Evolutionary conservation across 768 basidiomycete species (phyloP), one percentile per base, ranked within the genome.

Genomic region (Pisolithus albus): DNA sequence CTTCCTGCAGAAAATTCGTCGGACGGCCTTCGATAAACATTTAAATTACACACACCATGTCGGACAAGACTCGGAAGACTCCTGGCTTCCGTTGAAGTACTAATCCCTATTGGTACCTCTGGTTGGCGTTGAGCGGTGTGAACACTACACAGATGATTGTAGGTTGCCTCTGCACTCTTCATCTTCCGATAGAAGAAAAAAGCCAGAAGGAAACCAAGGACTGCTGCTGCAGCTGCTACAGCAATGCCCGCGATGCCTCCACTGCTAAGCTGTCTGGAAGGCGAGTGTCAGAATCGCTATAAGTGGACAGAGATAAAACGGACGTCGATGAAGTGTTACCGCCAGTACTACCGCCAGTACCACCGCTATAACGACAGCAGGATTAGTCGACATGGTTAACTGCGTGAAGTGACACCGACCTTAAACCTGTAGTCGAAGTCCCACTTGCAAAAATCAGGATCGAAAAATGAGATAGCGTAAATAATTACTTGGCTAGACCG

Each of bases 401-500:
- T 13, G 8, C 23, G 28, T 13, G 43, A 30, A 41, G n/a, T 18
- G 40, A 8, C 18, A 16, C 13, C n/a, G 16, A 45, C 43, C 43
- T 28, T n/a, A 9, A 24, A 18, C 6, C 28, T 26, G 11, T 7
- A 28, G 24, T 45, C 3, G 24, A 28, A 28, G 7, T 41, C n/a
- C 15, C 16, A 16, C 24, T 15, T 34, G 34, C 30, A 5, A 45
- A 45, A 5, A 26, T 28, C 24, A 30, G 34, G 43, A 45, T 15
- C 10, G 3, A 26, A 45, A 26, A 23, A 28, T n/a, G 43, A 16
- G 24, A 28, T 28, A 7, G 8, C 6, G 21, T 7, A 15, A 30
- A 30, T 30, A 7, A 16, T 13, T 49, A 67, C 67, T 47, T 60
- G 51, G 54, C 34, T 36, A 50, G 32, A n/a, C 50, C 47, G 51